Evolutionary conservation across 1,284 basidiomycete species (phyloP), one percentile per base, ranked within the genome.

Genomic region (Sanghuangporus weigelae): DNA sequence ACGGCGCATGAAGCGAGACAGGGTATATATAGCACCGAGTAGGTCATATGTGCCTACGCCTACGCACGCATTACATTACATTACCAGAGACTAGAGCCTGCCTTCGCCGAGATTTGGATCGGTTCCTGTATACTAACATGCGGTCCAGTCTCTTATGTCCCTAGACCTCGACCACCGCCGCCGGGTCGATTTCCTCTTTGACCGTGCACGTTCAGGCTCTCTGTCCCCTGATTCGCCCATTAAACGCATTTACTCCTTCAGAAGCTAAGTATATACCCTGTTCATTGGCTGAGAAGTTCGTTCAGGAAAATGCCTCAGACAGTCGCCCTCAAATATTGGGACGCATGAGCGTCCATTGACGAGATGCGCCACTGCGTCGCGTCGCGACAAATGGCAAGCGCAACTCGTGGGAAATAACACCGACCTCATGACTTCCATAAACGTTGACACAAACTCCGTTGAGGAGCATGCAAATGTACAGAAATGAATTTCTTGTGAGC

Each of bases 81-180:
- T 40, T 14, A 12, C 12, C 55, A 44, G 35, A 44, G 11, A 51
- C 14, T 19, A 35, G 10, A 36, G 44, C 46, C 58, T 48, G 36
- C 36, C 48, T 46, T 48, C 58, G 58, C 58, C 58, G 58, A 59
- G 46, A 59, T 59, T n/a, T 59, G 58, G 58, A 59, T 59, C 57
- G 14, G 39, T 6, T 23, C 42, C 31, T 40, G 42, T 31, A 39
- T 42, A 11, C 19, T 1, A 14, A 23, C 38, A 39, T 5, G 42
- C 16, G 38, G 36, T n/a, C 7, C n/a, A 7, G 16, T n/a, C n/a
- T 11, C 40, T 21, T 40, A 26, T n/a, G 7, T n/a, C 11, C n/a
- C 3, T n/a, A 36, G 42, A 44, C 57, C 57, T 49, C 46, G 58
- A 59, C 39, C 58, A 50, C 58, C 48, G 19, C 23, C 35, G n/a